Base-by-base conservation (phyloP, 306 rosid species). In the Glycyrrhiza uralensis region DNA sequence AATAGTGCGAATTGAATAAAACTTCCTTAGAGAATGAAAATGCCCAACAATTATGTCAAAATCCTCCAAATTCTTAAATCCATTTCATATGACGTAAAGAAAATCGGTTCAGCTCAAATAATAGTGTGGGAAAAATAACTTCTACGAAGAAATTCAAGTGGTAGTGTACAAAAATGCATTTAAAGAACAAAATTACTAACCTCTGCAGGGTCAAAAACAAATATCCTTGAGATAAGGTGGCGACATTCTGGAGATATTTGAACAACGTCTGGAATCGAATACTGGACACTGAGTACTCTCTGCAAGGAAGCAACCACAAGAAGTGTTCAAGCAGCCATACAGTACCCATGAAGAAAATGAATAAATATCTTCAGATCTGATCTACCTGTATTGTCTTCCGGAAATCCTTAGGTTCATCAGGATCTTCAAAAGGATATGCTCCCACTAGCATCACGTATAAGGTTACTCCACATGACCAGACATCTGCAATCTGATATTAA, bases 381-480 rank as follows among this genome's bases (percentile, higher is more conserved):
- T 28, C 62, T 76, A 93, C 98, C 79, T 90, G 96, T 82, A 93
- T 90, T 12, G 98, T 90, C 88, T 76, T 93, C 71, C 97, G 81
- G 82, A 85, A 90, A 87, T 92, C 96, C 77, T 77, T 89, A 47
- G 97, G 96, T 63, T 89, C 92, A 33, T 79, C 84, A 51, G 96
- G 98, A 80, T 93, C 98, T 80, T 93, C 98, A 45, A 93, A 93
- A 72, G 98, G 98, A 76, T 93, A 93, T 35, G 84, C 78, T 54
- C 97, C 97, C 54, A 93, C 91, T 33, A 93, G 82, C 97, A 93
- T 90, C 78, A 93, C 98, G 23, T 88, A 93, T 54, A 93, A 89
- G 86, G 97, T 90, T 42, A 90, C 98, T 59, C 97, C 98, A 85
- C 97, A 90, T 1, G 98, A 93, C 98, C 98, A 93, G 35, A 93